phyloP scores from a whole-genome alignment of 2,329 filamentous ascomycete species.

The Aureobasidium melanogenum region DNA sequence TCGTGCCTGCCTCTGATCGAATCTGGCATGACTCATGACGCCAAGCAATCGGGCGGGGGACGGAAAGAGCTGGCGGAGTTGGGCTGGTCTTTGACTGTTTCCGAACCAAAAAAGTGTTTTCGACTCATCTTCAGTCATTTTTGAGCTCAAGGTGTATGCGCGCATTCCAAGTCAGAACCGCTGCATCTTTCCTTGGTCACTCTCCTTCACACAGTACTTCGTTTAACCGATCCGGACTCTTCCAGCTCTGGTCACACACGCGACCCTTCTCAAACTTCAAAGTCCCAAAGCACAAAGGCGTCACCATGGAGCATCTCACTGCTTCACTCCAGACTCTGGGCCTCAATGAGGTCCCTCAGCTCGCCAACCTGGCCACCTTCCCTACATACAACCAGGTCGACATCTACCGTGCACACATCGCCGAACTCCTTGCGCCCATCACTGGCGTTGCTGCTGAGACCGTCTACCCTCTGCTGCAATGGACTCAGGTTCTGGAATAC shows the following conservation, averaged over 20 bases:
- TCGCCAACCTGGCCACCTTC: constrained; percentile 35
- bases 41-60: neutral
- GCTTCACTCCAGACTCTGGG: constrained; percentile 29
- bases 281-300: neutral
- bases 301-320: constrained; percentile 27
- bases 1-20: neutral
- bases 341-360: constrained; percentile 29
- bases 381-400: constrained; percentile 68
- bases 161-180: neutral
- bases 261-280: neutral
- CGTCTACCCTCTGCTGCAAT: constrained; percentile 67
- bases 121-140: neutral
- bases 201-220: neutral
- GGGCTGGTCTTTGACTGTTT: neutral
- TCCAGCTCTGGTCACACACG: neutral
- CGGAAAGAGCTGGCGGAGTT: neutral
- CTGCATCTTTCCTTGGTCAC: constrained; percentile 6
- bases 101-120: constrained; percentile 6
- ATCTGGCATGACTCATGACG: neutral
- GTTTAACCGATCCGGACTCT: neutral
- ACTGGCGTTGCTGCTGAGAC: constrained; percentile 62
- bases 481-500: constrained; percentile 72
- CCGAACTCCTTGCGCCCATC: constrained; percentile 56
- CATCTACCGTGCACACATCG: constrained; percentile 69
- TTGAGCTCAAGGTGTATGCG: constrained; percentile 1